phyloP scores from a whole-genome alignment of 441 rosid species.

The Iberis amara region DNA sequence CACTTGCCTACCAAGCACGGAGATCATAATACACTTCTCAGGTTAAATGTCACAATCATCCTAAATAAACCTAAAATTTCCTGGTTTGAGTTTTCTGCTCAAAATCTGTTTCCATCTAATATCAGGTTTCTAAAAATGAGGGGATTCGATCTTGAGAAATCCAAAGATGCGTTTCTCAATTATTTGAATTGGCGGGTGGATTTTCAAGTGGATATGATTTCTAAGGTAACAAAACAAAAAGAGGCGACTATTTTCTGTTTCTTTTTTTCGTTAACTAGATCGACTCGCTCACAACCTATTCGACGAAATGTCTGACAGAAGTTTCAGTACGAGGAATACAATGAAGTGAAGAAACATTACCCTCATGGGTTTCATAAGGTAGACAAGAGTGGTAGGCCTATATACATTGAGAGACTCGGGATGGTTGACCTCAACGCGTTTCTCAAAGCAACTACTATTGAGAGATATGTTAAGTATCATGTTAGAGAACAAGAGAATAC shows the following conservation, averaged over 20 bases:
- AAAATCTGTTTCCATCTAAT: neutral
- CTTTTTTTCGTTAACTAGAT: neutral
- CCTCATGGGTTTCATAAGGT: conserved; percentile 94
- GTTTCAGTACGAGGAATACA: conserved; percentile 74
- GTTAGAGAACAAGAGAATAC: conserved; percentile 85
- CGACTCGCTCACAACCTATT: conserved; percentile 3
- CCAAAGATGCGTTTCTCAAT: conserved; percentile 21
- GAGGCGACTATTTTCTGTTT: neutral
- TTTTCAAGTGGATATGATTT: conserved; percentile 23
- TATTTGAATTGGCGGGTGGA: conserved; percentile 19
- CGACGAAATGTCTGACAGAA: conserved; percentile 38
- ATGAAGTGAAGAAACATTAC: conserved; percentile 74
- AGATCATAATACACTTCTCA: conserved; percentile 19
- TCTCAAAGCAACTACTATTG: conserved; percentile 62
- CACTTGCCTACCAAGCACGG: conserved; percentile 15
- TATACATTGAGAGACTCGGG: conserved; percentile 84
- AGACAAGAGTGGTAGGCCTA: conserved; percentile 81
- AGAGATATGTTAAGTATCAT: conserved; percentile 76
- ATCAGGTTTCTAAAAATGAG: conserved; percentile 27
- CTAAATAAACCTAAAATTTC: neutral
- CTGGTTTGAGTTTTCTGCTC: neutral
- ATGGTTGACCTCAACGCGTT: conserved; percentile 72
- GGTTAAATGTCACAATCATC: neutral
- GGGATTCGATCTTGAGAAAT: conserved; percentile 22
- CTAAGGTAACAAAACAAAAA: neutral